Percentiles rank a stretch among this genome's conserved stretches.
Evolutionary conservation across 2,329 filamentous ascomycete species (phyloP).

Genomic region (Penicillium sp.): DNA sequence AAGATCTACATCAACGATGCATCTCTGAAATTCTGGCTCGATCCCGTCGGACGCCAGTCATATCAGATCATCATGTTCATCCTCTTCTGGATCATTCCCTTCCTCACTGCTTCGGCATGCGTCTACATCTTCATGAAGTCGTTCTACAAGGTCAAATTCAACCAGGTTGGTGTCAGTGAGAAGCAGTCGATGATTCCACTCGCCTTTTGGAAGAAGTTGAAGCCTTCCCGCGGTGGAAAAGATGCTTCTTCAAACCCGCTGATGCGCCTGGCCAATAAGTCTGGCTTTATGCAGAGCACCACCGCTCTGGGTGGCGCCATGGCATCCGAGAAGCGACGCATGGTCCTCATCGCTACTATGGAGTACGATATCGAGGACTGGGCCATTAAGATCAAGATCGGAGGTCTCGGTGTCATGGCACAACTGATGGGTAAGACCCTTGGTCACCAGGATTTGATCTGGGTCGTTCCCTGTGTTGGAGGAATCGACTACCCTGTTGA

Average conservation of each 20-base stretch:
- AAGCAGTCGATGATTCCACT: conserved; percentile 46
- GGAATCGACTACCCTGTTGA: conserved; percentile 66
- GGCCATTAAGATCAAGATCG: conserved; percentile 71
- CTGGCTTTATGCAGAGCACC: conserved; percentile 39
- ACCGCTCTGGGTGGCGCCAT: conserved; percentile 31
- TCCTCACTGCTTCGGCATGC: conserved; percentile 51
- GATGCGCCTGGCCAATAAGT: conserved; percentile 38
- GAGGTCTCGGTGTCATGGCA: conserved; percentile 70
- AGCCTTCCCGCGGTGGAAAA: conserved; percentile 26
- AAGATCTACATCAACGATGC: conserved; percentile 59
- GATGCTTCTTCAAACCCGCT: conserved; percentile 35
- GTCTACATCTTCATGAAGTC: conserved; percentile 62
- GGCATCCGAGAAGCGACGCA: conserved; percentile 44
- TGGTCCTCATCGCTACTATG: conserved; percentile 69
- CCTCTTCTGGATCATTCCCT: conserved; percentile 57
- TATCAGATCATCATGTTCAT: conserved; percentile 57
- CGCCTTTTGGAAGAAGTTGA: conserved; percentile 40
- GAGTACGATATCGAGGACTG: conserved; percentile 73
- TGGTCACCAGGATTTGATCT: conserved; percentile 65
- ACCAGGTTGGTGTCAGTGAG: conserved; percentile 57
- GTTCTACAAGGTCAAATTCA: conserved; percentile 67
- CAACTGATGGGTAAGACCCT: conserved; percentile 70
- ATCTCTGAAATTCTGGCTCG: conserved; percentile 52
- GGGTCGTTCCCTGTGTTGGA: conserved; percentile 65
- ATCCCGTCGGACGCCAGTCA: conserved; percentile 55